Percentiles rank a stretch among this genome's conserved stretches.
Conservation (phyloP, 371 early-diverging fungal genomes). For the Mucor racemosus region DNA sequence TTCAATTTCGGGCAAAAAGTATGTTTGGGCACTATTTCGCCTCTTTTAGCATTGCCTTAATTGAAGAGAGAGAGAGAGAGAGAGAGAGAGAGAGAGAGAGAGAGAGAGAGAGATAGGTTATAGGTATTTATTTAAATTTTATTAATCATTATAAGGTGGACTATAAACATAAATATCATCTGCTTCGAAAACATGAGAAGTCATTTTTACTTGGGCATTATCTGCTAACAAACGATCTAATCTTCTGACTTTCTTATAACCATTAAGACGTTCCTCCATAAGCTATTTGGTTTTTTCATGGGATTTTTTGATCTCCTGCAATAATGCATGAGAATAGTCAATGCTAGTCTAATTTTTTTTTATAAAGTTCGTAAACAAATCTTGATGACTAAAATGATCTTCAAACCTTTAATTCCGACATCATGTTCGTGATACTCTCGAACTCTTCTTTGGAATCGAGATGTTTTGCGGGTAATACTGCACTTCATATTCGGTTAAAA, state of each 20-base stretch:
- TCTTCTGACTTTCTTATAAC: constrained; percentile 13
- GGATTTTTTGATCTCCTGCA: constrained; percentile 21
- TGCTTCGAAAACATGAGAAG: constrained; percentile 22
- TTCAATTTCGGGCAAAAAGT: constrained; percentile 12
- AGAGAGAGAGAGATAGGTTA: no score
- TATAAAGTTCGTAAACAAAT: constrained; percentile 21
- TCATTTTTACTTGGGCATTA: constrained; percentile 22
- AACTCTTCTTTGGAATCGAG: no score
- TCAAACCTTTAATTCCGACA: no score
- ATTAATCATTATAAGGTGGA: no score
- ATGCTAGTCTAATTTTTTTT: constrained; percentile 18
- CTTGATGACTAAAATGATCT: constrained; percentile 8
- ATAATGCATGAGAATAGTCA: constrained; percentile 23
- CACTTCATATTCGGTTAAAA: no score
- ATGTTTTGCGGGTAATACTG: no score
- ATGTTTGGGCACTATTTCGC: constrained; percentile 15
- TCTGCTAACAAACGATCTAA: constrained; percentile 19
- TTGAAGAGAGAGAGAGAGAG: constrained; percentile 13
- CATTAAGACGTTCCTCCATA: constrained; percentile 14
- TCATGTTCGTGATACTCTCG: no score
- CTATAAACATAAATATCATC: constrained; percentile 24
- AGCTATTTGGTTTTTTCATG: constrained; percentile 21
- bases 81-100: no score
- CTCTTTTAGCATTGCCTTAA: constrained; percentile 19
- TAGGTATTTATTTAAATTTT: constrained; percentile 5